These are phyloP conservation scores for Candida coleopterorum DNA, from an alignment of 805 yeast species.

Conservation along the genomic window DNA sequence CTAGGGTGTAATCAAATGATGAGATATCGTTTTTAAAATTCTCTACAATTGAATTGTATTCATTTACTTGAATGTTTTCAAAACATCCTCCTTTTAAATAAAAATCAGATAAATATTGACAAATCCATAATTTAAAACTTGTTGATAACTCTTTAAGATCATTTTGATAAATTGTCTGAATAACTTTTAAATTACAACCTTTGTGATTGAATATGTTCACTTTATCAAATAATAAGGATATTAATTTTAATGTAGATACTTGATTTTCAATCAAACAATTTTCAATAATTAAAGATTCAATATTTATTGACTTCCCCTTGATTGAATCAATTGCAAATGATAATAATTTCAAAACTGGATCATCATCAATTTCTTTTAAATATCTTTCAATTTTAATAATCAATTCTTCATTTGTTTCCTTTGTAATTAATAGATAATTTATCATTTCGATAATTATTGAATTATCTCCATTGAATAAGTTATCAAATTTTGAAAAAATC, in stretches of 20 bases:
- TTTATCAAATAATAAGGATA: slow-evolving; percentile 8
- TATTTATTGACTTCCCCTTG: background rate
- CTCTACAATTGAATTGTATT: slow-evolving; percentile 5
- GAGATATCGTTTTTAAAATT: slow-evolving; percentile 14
- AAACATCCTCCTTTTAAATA: slow-evolving; percentile 17
- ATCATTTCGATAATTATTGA: slow-evolving; percentile 3
- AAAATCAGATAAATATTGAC: slow-evolving; percentile 17
- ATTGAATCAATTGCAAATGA: background rate
- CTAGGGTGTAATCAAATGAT: slow-evolving; percentile 19
- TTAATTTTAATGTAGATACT: background rate
- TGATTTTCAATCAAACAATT: slow-evolving; percentile 1
- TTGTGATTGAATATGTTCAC: slow-evolving; percentile 5
- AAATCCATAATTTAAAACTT: slow-evolving; percentile 19
- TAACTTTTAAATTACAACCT: slow-evolving; percentile 5
- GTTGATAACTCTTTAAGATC: slow-evolving; percentile 7
- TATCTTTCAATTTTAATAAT: slow-evolving; percentile 3
- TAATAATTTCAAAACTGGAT: background rate
- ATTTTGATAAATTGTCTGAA: slow-evolving; percentile 6
- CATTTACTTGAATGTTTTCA: slow-evolving; percentile 8
- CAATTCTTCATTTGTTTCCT: background rate
- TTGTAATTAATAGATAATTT: background rate
- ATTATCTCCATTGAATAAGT: slow-evolving; percentile 1
- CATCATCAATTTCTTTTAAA: background rate
- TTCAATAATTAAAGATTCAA: slow-evolving; percentile 3
- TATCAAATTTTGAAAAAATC: background rate